Evolutionary conservation across 2,329 filamentous ascomycete species (phyloP), one percentile per base, ranked within the genome.

Genomic region (Fusarium haematococcum): DNA sequence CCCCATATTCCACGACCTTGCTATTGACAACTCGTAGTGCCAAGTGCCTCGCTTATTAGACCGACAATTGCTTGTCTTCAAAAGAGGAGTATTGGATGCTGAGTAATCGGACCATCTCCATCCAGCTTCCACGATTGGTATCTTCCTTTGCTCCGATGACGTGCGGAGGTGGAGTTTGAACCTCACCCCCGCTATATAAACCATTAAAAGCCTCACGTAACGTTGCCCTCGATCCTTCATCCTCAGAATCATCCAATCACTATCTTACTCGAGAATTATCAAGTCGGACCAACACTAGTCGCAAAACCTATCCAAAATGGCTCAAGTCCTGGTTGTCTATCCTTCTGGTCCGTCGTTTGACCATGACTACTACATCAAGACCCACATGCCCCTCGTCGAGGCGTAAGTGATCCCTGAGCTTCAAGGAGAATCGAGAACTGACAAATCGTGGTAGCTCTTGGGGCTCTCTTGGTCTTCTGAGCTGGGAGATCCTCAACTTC

Each of bases 301-400:
- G 3, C 11, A 30, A 35, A 13, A 54, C 23, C 18, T 23, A 27
- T 32, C 41, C 54, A 66, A 48, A 61, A 79, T 79, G 78, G 74
- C 78, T 48, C 68, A 76, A 50, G 68, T 78, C 5, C 68, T 77
- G 13, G 77, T 79, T 14, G 52, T 79, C 52, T 79, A 79, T 14
- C 78, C 78, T 1, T 78, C 78, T 32, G 78, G 78, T 59, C 69
- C 69, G 16, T 60, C 74, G 18, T 79, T 79, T 48, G 75, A 79
- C 70, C 63, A 74, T 41, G 69, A 78, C 20, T 79, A 79, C 50
- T 79, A 79, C 56, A 32, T 79, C 9, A 69, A 75, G 52, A 77
- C 62, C 33, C 78, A 79, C 45, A 79, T 79, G 78, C 75, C 78
- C 60, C 73, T 79, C 13, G 75, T 75, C 10, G 35, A 62, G 30